These are phyloP conservation scores for Sequoiadendron giganteum DNA, from an alignment of 75 land plant genomes.

Conservation along the genomic window DNA sequence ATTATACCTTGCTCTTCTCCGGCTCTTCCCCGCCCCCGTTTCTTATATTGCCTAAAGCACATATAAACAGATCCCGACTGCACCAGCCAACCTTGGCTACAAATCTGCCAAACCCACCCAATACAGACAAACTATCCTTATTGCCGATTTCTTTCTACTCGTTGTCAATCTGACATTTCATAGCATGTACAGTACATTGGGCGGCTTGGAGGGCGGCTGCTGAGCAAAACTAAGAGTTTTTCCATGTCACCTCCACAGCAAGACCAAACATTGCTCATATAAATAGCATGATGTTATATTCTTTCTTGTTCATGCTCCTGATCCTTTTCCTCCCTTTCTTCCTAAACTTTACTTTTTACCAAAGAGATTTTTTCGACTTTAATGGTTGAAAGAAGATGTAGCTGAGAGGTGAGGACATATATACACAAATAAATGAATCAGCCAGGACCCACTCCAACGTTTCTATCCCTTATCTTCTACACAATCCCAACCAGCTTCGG, in stretches of 20 bases:
- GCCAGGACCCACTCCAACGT: slow-evolving; percentile 11
- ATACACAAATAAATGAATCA: background rate
- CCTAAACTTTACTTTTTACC: background rate
- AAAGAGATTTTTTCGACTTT: background rate
- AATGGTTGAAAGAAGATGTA: background rate
- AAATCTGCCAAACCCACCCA: background rate
- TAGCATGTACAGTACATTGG: background rate
- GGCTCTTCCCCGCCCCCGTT: slow-evolving; percentile 10
- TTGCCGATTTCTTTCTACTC: background rate
- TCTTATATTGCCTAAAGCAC: slow-evolving; percentile 7
- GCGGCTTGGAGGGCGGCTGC: background rate
- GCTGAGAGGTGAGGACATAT: background rate
- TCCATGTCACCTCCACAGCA: background rate
- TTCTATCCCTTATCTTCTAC: background rate
- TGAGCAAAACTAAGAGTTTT: background rate
- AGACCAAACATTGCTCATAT: background rate
- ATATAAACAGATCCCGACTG: background rate
- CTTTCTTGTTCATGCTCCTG: background rate
- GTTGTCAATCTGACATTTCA: background rate
- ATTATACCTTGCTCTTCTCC: slow-evolving; percentile 6
- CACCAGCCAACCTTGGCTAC: background rate
- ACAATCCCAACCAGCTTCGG: background rate
- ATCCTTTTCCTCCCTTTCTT: background rate
- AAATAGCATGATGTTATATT: background rate
- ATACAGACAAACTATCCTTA: background rate